A percentile compares a stretch with the other conserved stretches of the same genome.
Evolutionary conservation across 768 basidiomycete genomes (phyloP).

Genomic region (Lactifluus pinguis): DNA sequence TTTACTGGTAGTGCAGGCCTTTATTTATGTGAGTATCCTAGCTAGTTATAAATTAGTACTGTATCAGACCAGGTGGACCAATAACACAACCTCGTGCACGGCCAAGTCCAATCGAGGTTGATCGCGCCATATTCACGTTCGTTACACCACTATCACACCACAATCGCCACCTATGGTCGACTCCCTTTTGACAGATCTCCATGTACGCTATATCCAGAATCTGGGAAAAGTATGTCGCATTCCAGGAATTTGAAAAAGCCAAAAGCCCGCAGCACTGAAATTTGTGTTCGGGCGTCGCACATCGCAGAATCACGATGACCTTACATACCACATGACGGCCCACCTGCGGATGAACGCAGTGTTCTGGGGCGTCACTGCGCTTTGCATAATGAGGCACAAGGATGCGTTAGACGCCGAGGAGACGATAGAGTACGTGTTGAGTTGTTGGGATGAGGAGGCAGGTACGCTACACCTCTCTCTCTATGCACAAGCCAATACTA

Average conservation of each 20-base stretch:
- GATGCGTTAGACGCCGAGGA: slow-evolving; percentile 78
- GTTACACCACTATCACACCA: neutral
- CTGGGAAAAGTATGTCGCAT: slow-evolving; percentile 47
- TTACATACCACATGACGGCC: slow-evolving; percentile 82
- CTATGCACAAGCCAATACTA: neutral
- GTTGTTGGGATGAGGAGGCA: slow-evolving; percentile 90
- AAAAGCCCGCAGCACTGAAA: neutral
- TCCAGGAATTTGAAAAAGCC: neutral
- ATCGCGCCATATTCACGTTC: neutral
- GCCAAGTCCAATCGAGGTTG: neutral
- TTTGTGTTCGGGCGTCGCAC: no score
- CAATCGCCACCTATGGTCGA: neutral
- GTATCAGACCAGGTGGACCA: neutral
- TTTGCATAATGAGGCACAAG: slow-evolving; percentile 67
- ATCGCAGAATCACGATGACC: slow-evolving; percentile 68
- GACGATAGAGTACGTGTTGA: slow-evolving; percentile 83
- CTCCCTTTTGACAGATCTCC: slow-evolving; percentile 42
- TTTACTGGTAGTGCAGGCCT: neutral
- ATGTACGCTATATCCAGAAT: slow-evolving; percentile 68
- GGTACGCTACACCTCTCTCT: slow-evolving; percentile 35
- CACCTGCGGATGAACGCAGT: slow-evolving; percentile 94
- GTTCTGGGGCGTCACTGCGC: slow-evolving; percentile 92
- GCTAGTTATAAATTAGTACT: neutral
- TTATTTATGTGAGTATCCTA: neutral
- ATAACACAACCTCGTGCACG: neutral